Base-by-base conservation (phyloP, 495 filamentous ascomycete genomes). In the Aspergillus diversus region DNA sequence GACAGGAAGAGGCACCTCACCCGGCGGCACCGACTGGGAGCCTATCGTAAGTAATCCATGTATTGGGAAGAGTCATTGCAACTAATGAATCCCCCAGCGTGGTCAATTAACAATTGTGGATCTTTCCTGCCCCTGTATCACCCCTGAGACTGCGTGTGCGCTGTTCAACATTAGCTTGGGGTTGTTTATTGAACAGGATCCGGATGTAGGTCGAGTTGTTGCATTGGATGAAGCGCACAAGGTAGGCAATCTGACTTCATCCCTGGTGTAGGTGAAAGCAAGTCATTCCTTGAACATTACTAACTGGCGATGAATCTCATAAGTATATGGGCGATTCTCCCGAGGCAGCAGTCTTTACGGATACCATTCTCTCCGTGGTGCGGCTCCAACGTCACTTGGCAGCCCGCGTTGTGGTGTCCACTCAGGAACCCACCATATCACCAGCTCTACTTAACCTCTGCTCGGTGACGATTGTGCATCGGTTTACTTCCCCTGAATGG, bases 381-480 rank as follows among this genome's bases (percentile, higher is more conserved):
- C 46, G 46, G n/a, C 46, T 49, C 17, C 46, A 49, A 16, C 46
- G 46, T 5, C 46, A 49, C 17, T 17, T 87, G 0, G 90, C 78
- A 4, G 77, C 82, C 0, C 82, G 89, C 1, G 75, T 93, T 13
- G 61, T 94, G 34, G 87, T 93, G 33, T 86, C 90, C 0, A 94
- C 91, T 0, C 90, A 95, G 67, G 91, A 94, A 64, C 91, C 91
- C 0, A 93, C 90, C 0, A 85, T 94, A 46, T 88, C 88, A 0
- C 84, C 85, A 0, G 74, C 77, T 27, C 82, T 95, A 3, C 76
- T 94, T 0, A 89, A 89, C 61, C 80, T 94, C 7, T 91, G 86
- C 70, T 88, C 84, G n/a, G 76, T 89, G 17, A 90, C 88, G 0
- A 83, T 94, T 59, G 84, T 93, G 0, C 91, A 95, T 69, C 80